Base-by-base conservation (phyloP, 1,139 yeast genomes). In the Yamadazyma aaseri region DNA sequence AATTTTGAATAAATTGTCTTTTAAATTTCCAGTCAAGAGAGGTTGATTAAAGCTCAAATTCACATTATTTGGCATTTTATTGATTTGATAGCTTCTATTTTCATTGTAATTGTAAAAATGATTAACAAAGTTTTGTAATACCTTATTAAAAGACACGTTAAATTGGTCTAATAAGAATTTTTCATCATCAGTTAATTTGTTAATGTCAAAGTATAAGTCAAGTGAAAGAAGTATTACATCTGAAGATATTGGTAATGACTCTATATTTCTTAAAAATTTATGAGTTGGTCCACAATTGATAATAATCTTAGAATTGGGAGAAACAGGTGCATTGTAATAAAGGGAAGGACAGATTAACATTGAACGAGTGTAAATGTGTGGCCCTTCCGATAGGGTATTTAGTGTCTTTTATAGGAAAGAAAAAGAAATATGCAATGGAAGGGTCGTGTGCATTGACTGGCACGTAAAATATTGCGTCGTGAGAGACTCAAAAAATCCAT, bases 271-370 rank as follows among this genome's bases (percentile, higher is more conserved):
- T 20, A 58, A 41, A 39, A 69, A 69, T 20, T 46, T 47, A 35
- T 50, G 43, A 1, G 74, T 67, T 17, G 63, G 52, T 2, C 65
- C 60, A 40, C 74, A 69, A 47, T 67, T 70, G 37, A 70, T 59
- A 26, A 70, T 54, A 16, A 70, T 61, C 46, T 68, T 67, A 35
- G 65, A 57, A 35, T 63, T 59, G 34, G 25, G 25, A n/a, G 13
- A 10, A 6, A 12, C 12, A 8, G 25, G 12, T 22, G 25, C 6
- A 22, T 22, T 22, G n/a, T 22, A 22, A 22, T 22, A 12, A 9
- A 22, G 13, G 6, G 13, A 9, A 6, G 25, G 25, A 22, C 25
- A 22, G 12, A 22, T 22, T 22, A 22, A 8, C 25, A 22, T 22
- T 22, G 6, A 6, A 22, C 20, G n/a, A n/a, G n/a, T n/a, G n/a